Conservation (phyloP, 2,329 filamentous ascomycete species). For the Chaetomium strumarium region DNA sequence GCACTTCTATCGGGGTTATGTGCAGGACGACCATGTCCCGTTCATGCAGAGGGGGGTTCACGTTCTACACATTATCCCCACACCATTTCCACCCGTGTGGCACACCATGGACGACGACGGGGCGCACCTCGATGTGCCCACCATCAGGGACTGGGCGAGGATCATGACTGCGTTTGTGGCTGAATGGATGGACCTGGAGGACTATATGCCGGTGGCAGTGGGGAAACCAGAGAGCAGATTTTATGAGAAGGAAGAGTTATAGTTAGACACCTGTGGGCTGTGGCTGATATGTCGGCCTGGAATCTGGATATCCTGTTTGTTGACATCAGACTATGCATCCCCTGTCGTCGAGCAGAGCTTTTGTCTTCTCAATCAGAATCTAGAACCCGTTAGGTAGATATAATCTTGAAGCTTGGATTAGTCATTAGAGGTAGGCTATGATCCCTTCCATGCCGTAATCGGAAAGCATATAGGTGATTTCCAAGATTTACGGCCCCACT, state of each 20-base stretch:
- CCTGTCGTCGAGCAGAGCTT: too few relatives aligned
- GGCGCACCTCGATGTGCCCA: constrained; percentile 72
- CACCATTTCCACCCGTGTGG: constrained; percentile 79
- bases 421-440: too few relatives aligned
- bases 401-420: too few relatives aligned
- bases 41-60: constrained; percentile 85
- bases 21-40: constrained; percentile 86
- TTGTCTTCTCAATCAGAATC: too few relatives aligned
- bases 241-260: constrained; percentile 20
- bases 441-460: too few relatives aligned
- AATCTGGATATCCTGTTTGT: too few relatives aligned
- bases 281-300: too few relatives aligned
- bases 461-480: too few relatives aligned
- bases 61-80: constrained; percentile 82
- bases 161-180: constrained; percentile 78
- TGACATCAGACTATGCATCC: too few relatives aligned
- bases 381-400: too few relatives aligned
- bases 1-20: constrained; percentile 50
- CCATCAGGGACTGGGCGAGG: constrained; percentile 80
- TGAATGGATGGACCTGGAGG: constrained; percentile 80
- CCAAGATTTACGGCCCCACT: too few relatives aligned
- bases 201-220: constrained; percentile 5
- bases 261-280: background rate
- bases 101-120: constrained; percentile 80
- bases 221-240: background rate